Evolutionary conservation across 179 eudicot species (phyloP).

Genomic region (Actinidia arguta): DNA sequence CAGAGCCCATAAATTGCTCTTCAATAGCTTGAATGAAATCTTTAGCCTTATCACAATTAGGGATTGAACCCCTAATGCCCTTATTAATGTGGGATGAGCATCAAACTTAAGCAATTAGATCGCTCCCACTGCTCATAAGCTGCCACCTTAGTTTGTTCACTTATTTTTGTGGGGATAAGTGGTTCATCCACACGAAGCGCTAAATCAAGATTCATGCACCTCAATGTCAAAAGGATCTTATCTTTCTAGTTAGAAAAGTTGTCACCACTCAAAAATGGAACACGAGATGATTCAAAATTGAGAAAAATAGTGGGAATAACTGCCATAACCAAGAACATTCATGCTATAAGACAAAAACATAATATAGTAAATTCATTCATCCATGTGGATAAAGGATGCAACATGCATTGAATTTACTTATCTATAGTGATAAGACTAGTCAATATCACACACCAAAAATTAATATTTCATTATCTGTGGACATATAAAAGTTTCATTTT

Average conservation of each 20-base stretch:
- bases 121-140: neutral
- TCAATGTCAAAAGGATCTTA: neutral
- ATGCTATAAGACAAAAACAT: no score
- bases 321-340: no score
- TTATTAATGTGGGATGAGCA: neutral
- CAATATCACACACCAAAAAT: no score
- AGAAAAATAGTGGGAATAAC: no score
- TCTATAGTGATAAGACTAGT: no score
- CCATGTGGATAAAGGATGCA: no score
- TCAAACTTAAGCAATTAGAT: neutral
- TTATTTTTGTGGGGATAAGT: no score
- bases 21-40: neutral
- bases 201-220: slow-evolving; percentile 3
- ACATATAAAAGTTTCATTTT: no score
- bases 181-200: neutral
- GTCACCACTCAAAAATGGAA: neutral
- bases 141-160: neutral
- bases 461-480: no score
- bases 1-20: neutral
- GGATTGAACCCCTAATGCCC: neutral
- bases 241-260: neutral
- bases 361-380: no score
- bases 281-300: no score
- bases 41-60: neutral
- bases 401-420: no score